A percentile compares a stretch with the other conserved stretches of the same genome.
Evolutionary conservation across 306 rosid genomes (phyloP).

Genomic region (Corylus americana): DNA sequence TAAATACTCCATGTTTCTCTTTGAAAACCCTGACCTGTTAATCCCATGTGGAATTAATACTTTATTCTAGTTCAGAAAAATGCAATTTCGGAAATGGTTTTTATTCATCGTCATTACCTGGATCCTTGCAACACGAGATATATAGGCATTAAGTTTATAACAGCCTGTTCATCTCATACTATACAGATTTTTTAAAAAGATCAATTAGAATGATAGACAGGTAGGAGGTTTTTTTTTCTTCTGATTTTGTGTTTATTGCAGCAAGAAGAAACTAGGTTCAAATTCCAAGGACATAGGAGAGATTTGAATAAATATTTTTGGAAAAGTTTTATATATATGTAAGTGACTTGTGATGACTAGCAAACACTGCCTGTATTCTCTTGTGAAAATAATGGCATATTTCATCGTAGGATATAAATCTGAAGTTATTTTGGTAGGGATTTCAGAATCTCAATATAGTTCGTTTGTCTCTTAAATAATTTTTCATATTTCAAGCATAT

Average conservation of each 20-base stretch:
- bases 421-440: neutral
- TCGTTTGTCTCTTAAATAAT: neutral
- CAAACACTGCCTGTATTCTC: neutral
- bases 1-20: constrained; percentile 1
- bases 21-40: neutral
- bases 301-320: neutral
- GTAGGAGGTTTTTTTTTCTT: neutral
- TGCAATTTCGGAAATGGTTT: neutral
- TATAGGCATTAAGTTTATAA: neutral
- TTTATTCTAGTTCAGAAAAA: neutral
- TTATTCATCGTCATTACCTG: neutral
- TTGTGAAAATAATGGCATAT: neutral
- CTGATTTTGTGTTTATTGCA: neutral
- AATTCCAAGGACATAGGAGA: neutral
- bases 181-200: neutral
- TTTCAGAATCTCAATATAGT: neutral
- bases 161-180: neutral
- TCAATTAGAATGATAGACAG: neutral
- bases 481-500: neutral
- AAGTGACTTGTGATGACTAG: neutral
- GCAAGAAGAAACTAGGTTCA: neutral
- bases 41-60: neutral
- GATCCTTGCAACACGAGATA: neutral
- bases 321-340: neutral
- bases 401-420: neutral